A percentile compares a stretch with the other conserved stretches of the same genome.
These are phyloP conservation scores for Aspergillus sp. DNA, from an alignment of 2,329 filamentous ascomycete genomes.

Conservation along the genomic window DNA sequence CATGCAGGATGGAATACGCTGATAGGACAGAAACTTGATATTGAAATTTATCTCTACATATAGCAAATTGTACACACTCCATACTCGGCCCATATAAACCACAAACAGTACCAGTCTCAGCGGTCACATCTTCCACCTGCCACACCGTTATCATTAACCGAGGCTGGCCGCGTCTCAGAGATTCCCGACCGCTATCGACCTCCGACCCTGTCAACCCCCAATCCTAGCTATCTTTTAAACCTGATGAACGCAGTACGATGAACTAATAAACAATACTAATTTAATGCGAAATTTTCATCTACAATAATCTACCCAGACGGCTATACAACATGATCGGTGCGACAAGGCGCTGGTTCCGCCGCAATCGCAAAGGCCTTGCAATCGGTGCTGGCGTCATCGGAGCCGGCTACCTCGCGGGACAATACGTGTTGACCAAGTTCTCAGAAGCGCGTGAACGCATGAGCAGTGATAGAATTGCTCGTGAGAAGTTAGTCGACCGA, in stretches of 20 bases:
- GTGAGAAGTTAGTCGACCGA: conserved; percentile 69
- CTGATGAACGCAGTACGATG: too few species aligned
- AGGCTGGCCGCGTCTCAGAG: not conserved
- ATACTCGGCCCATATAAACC: too few species aligned
- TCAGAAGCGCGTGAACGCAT: conserved; percentile 91
- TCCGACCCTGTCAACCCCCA: conserved; percentile 5
- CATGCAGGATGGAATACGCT: too few species aligned
- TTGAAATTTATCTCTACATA: too few species aligned
- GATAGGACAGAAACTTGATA: too few species aligned
- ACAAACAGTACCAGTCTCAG: not conserved
- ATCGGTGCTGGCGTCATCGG: conserved; percentile 82
- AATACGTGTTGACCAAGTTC: conserved; percentile 88
- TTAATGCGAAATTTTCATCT: not conserved
- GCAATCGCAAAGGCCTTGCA: conserved; percentile 83
- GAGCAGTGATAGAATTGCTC: conserved; percentile 90
- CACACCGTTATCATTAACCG: conserved; percentile 1
- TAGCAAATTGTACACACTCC: too few species aligned
- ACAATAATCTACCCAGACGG: not conserved
- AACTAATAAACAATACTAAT: too few species aligned
- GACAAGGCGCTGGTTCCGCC: conserved; percentile 82
- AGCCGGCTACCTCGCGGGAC: conserved; percentile 82
- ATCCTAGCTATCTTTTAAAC: not conserved
- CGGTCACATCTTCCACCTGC: not conserved
- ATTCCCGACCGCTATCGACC: conserved; percentile 1
- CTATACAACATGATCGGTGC: conserved; percentile 54